Evolutionary conservation across 148 eudicot genomes (phyloP), one percentile per base, ranked within the genome.

Genomic region (Rhododendron griersonianum): DNA sequence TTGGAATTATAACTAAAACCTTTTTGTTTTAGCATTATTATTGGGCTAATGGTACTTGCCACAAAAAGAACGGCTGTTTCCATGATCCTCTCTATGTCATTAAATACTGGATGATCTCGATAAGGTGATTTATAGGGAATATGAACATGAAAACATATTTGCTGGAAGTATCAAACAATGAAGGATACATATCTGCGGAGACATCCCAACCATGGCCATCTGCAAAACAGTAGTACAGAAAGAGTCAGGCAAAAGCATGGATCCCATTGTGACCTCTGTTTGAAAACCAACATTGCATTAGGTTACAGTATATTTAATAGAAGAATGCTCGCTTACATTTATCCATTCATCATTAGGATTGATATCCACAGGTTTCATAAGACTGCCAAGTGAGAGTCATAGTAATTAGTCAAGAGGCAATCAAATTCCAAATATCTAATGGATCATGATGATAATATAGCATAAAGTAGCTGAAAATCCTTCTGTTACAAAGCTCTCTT

Each of bases 111-210:
- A 57, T 33, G 83, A 57, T 55, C 48, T 59, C 18, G 23, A 81
- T 35, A 37, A 53, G 67, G 9, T 4, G 59, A 48, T 37, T 51
- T 53, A 51, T 1, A 35, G 39, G 19, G 41, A 71, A 59, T 5
- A 8, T 35, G 47, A 51, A 81, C 16, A 81, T 81, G 47, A 21
- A 53, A 37, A 81, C 76, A 65, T 1, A 80, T 45, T 14, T 23
- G 11, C 61, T 74, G 30, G 35, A 37, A 78, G 78, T 71, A 30
- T 65, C 76, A 30, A 71, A 71, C 55, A 78, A 48, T 18, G 25
- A 82, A 92, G 99, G 98, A 96, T 96, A 94, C 99, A 88, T 81
- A 92, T 92, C 88, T 96, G 98, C 11, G 98, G 98, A 83, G 98
- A 91, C 83, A 96, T 84, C 76, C 98, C 98, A 65, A 88, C 90